A percentile compares a stretch with the other conserved stretches of the same genome.
Evolutionary conservation across 371 early-diverging fungal species (phyloP).

Genomic region (Saksenaea vasiformis): DNA sequence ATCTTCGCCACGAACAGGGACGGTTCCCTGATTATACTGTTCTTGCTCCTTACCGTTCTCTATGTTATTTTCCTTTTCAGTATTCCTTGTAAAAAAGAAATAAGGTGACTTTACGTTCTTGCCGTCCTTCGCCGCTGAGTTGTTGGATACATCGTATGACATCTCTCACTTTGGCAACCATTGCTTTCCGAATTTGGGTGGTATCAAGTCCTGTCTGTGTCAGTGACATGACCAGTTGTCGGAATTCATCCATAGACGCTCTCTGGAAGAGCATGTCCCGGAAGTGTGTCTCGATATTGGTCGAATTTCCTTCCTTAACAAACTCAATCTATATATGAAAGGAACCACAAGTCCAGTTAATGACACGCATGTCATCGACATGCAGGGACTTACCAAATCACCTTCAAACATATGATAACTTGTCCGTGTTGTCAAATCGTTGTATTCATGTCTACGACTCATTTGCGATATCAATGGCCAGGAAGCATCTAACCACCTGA

Average conservation of each 20-base stretch:
- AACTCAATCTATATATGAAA: conserved; percentile 51
- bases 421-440: conserved; percentile 64
- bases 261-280: conserved; percentile 75
- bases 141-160: conserved; percentile 69
- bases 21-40: conserved; percentile 20
- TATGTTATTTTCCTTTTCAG: background rate
- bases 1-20: conserved; percentile 31
- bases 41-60: conserved; percentile 19
- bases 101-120: conserved; percentile 15
- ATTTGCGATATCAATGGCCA: conserved; percentile 82
- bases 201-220: conserved; percentile 47
- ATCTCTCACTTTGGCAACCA: conserved; percentile 67
- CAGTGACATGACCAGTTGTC: conserved; percentile 49
- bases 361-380: background rate
- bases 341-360: background rate
- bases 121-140: conserved; percentile 24
- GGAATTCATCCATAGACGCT: conserved; percentile 76
- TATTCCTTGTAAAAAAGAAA: too few relatives aligned
- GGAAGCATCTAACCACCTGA: conserved; percentile 58
- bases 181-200: conserved; percentile 66
- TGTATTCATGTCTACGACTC: conserved; percentile 75
- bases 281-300: conserved; percentile 59
- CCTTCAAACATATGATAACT: conserved; percentile 63
- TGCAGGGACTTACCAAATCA: conserved; percentile 35
- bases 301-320: conserved; percentile 59